Evolutionary conservation across 768 basidiomycete genomes (phyloP).

Genomic region (Hypsizygus marmoreus): DNA sequence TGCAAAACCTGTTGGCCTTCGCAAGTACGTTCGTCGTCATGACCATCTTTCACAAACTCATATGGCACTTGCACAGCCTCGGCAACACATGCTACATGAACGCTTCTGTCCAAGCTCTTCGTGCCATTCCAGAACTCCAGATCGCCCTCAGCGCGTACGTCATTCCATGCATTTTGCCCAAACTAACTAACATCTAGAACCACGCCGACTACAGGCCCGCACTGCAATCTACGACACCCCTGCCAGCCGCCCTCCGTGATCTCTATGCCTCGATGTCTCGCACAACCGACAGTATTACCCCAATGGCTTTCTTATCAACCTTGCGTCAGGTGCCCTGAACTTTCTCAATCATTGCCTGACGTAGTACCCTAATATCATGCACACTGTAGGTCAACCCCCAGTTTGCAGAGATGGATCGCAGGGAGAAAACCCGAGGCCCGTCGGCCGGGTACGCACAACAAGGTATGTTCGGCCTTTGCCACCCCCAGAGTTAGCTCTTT

Average conservation of each 20-base stretch:
- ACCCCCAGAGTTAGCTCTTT: neutral
- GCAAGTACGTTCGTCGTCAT: slow-evolving; percentile 54
- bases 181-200: neutral
- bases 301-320: slow-evolving; percentile 63
- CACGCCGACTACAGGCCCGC: slow-evolving; percentile 28
- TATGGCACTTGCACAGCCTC: slow-evolving; percentile 45
- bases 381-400: slow-evolving; percentile 72
- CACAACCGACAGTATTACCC: slow-evolving; percentile 77
- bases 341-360: neutral
- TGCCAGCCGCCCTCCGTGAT: slow-evolving; percentile 59
- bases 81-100: slow-evolving; percentile 99
- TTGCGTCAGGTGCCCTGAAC: slow-evolving; percentile 53
- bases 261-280: slow-evolving; percentile 73
- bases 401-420: slow-evolving; percentile 74
- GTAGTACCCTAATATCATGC: neutral
- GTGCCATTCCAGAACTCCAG: slow-evolving; percentile 88
- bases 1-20: slow-evolving; percentile 77
- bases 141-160: slow-evolving; percentile 63
- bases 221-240: slow-evolving; percentile 40
- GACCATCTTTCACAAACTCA: neutral
- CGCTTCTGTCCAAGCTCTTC: slow-evolving; percentile 90
- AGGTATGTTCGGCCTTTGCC: slow-evolving; percentile 40
- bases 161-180: neutral
- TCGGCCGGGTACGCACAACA: slow-evolving; percentile 76
- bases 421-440: slow-evolving; percentile 36